Base-by-base conservation (phyloP, 2,329 filamentous ascomycete species). In the Penicillium sp. region DNA sequence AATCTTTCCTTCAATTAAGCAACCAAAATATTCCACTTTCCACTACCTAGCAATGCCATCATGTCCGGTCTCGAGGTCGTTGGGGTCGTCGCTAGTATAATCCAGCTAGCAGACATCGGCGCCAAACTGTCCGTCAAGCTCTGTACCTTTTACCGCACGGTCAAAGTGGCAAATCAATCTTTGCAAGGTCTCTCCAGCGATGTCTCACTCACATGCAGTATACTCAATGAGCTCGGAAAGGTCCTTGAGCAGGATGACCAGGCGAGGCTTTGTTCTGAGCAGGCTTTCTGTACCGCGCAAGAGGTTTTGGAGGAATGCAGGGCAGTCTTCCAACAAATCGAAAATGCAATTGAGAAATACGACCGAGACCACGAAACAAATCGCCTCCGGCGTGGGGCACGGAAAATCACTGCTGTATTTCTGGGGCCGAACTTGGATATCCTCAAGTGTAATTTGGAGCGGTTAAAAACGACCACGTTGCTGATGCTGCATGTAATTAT, bases 391-490 rank as follows among this genome's bases (percentile, higher is more conserved):
- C 43, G 43, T 3, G 16, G 24, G 5, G 33, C 44, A 2, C 44
- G 39, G 18, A 51, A 50, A 31, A 16, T 68, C 11, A 53, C 58
- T 22, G 58, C 61, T 48, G 57, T 56, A 2, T 52, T 65, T 28
- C 46, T 61, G 14, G 55, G 65, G 46, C 48, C 51, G 4, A 55
- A 66, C 18, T 46, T 70, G 42, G 55, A 63, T n/a, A 11, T 64
- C 4, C 50, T 70, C 14, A 47, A 55, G 8, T 48, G 55, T 11
- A 69, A 70, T 46, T 49, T 70, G 41, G 69, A 69, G n/a, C 55
- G 62, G n/a, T 38, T 70, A 22, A 70, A 69, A 39, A 58, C 53
- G 7, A 69, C 63, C 9, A 47, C 27, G 31, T 27, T 50, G 5
- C 11, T 50, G 3, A 33, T 50, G 43, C 39, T 47, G 18, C 62